Base-by-base conservation (phyloP, 1,284 basidiomycete species). In the Phylloboletellus chloephorus region DNA sequence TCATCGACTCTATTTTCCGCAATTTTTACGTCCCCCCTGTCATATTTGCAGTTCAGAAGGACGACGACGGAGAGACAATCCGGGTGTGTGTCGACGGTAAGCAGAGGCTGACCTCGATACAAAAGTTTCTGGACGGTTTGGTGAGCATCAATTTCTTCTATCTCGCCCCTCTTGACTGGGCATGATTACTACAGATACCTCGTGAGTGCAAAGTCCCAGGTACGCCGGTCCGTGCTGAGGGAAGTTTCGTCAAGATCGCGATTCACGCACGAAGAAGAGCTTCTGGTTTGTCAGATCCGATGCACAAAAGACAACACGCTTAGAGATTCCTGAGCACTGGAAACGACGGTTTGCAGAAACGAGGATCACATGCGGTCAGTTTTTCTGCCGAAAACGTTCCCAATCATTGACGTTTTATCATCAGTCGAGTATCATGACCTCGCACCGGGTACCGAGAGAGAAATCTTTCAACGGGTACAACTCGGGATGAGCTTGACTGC, bases 381-480 rank as follows among this genome's bases (percentile, higher is more conserved):
- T 12, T 42, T 21, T 8, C 35, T 25, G 15, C n/a, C 20, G 11
- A 19, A 22, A 26, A 38, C 15, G 3, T 38, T 30, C 3, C n/a
- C 25, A 10, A 16, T 19, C 20, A n/a, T 31, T 44, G 25, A 47
- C 17, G 7, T 22, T 16, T 9, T 16, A 1, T 31, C 11, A 8
- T 8, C 43, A 85, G 82, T 82, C 41, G 77, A 82, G 56, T 80
- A 83, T 48, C 53, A 64, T 26, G 54, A 63, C 15, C 61, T 85
- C 3, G 60, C 68, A 3, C 64, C 71, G 11, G 65, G 63, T 7
- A 63, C 66, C 7, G 72, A 85, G 54, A 74, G 81, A 32, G 83
- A 87, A 37, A 79, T 86, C n/a, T 87, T 87, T 58, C 80, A 85
- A 52, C 68, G 84, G 22, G 83, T 87, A 6, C 84, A 87, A 52